These are phyloP conservation scores for Barnettozyma wickerhamii DNA, from an alignment of 805 yeast species.

Conservation along the genomic window DNA sequence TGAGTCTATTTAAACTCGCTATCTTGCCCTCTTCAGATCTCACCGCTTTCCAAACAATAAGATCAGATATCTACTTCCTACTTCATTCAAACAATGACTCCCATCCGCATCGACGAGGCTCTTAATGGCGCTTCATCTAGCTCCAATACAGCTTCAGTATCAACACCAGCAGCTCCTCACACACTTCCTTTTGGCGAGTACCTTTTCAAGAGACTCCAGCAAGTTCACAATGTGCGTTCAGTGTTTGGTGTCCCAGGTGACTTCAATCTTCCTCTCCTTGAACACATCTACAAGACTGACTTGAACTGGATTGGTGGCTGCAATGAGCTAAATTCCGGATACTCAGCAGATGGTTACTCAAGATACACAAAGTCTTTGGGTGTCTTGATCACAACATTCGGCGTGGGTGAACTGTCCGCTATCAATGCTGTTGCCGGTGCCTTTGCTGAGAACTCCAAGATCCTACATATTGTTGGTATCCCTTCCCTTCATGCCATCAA, in stretches of 20 bases:
- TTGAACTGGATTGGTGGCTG: constrained; percentile 78
- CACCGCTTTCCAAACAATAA: not conserved
- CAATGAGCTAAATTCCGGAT: constrained; percentile 86
- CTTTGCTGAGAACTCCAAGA: constrained; percentile 74
- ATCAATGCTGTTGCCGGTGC: constrained; percentile 81
- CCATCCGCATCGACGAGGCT: not conserved
- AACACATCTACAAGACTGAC: constrained; percentile 53
- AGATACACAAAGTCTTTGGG: constrained; percentile 61
- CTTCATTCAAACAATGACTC: constrained; percentile 2
- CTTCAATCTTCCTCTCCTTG: constrained; percentile 63
- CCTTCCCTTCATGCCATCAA: constrained; percentile 29
- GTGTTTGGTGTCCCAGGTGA: constrained; percentile 82
- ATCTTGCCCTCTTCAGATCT: not conserved
- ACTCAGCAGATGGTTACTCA: constrained; percentile 88
- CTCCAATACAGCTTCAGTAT: not conserved
- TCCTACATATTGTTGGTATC: constrained; percentile 82
- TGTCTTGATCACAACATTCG: constrained; percentile 63
- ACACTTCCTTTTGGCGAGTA: constrained; percentile 58
- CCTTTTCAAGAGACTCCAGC: constrained; percentile 51
- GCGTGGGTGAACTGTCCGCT: constrained; percentile 88
- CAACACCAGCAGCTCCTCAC: not conserved
- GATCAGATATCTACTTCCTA: too few relatives aligned
- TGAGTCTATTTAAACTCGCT: not conserved
- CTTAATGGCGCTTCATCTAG: not conserved
- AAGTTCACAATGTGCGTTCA: constrained; percentile 50